Conservation (phyloP, 352 stramenopile genomes). For the Phytophthora macrochlamydospora region DNA sequence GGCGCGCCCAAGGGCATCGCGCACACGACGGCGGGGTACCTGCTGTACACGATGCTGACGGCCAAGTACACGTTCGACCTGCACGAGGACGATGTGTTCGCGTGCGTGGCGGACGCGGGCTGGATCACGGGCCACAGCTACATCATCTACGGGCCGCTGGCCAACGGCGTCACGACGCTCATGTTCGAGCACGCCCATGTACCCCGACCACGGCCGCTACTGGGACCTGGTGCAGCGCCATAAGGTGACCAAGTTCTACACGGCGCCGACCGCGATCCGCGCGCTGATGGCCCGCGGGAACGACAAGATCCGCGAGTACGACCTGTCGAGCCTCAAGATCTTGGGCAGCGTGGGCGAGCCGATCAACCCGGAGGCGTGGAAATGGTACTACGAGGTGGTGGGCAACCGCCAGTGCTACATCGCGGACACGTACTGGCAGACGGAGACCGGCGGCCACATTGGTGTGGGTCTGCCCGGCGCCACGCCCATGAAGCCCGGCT, state of each 20-base stretch:
- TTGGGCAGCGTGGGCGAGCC: slow-evolving; percentile 98
- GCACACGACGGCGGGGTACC: slow-evolving; percentile 95
- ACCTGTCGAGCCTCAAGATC: slow-evolving; percentile 84
- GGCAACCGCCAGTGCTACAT: slow-evolving; percentile 88
- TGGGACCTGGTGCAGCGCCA: slow-evolving; percentile 95
- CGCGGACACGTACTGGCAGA: slow-evolving; percentile 98
- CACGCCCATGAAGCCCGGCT: slow-evolving; percentile 91
- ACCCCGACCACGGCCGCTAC: slow-evolving; percentile 94
- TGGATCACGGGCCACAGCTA: slow-evolving; percentile 98
- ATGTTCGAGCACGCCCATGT: slow-evolving; percentile 98
- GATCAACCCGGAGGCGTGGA: slow-evolving; percentile 97
- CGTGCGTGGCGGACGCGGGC: slow-evolving; percentile 94
- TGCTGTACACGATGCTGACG: slow-evolving; percentile 94
- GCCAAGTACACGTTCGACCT: slow-evolving; percentile 94
- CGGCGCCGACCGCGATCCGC: slow-evolving; percentile 95
- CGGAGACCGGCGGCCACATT: slow-evolving; percentile 96
- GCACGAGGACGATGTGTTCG: slow-evolving; percentile 92
- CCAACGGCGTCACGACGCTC: slow-evolving; percentile 96
- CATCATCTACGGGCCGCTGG: slow-evolving; percentile 97
- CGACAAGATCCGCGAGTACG: slow-evolving; percentile 83
- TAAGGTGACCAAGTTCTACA: slow-evolving; percentile 97
- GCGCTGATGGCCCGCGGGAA: slow-evolving; percentile 96
- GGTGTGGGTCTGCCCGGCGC: slow-evolving; percentile 93
- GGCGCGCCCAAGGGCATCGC: slow-evolving; percentile 96
- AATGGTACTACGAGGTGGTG: slow-evolving; percentile 96